Percentiles rank a stretch among this genome's conserved stretches.
Evolutionary conservation across 371 early-diverging fungal genomes (phyloP).

Genomic region (Apophysomyces elegans): DNA sequence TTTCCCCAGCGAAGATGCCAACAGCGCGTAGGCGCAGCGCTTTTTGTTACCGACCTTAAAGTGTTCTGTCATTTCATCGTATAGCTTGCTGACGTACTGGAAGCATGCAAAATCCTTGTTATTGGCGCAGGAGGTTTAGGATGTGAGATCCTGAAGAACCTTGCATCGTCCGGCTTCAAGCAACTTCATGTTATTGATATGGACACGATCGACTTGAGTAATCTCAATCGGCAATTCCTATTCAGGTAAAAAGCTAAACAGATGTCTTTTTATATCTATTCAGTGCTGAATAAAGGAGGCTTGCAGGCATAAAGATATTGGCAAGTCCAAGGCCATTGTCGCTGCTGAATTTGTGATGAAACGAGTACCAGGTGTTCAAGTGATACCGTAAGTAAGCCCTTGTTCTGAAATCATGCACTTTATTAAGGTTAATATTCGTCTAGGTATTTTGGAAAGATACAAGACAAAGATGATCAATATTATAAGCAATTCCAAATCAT

Average conservation of each 20-base stretch:
- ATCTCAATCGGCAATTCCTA: conserved; percentile 98
- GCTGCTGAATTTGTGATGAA: conserved; percentile 91
- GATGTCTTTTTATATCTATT: not conserved
- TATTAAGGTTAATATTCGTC: not conserved
- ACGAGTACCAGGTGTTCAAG: conserved; percentile 77
- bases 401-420: not conserved
- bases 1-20: no score
- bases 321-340: conserved; percentile 81
- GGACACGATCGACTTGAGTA: conserved; percentile 98
- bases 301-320: conserved; percentile 74
- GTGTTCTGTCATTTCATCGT: not conserved
- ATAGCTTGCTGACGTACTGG: conserved; percentile 35
- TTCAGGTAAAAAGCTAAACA: conserved; percentile 63
- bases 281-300: not conserved
- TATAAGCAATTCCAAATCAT: conserved; percentile 87
- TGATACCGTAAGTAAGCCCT: conserved; percentile 72
- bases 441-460: conserved; percentile 85
- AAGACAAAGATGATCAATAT: conserved; percentile 93
- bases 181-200: conserved; percentile 93
- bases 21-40: no score
- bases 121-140: conserved; percentile 99
- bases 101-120: conserved; percentile 64
- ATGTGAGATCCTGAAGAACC: conserved; percentile 97
- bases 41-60: no score
- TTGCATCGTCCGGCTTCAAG: conserved; percentile 88